Evolutionary conservation across 257 asterid genomes (phyloP).

Genomic region (Scutellaria barbata): DNA sequence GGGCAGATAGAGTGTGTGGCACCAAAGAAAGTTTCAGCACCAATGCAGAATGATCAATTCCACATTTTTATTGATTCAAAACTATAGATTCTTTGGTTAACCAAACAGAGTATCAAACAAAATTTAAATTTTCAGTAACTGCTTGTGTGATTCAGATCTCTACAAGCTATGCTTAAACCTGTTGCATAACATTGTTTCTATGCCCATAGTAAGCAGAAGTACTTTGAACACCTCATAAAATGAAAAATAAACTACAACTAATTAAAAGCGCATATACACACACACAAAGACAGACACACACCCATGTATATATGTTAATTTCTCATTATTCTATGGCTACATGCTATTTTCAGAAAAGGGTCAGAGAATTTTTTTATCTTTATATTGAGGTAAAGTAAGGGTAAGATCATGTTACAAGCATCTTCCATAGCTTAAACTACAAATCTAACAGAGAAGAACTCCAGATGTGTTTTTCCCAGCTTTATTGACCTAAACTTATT

Average conservation of each 20-base stretch:
- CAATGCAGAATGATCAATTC: conserved; percentile 20
- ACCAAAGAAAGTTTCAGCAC: neutral
- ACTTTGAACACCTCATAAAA: neutral
- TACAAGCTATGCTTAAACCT: conserved; percentile 1
- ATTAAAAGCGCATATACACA: neutral
- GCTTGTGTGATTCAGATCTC: neutral
- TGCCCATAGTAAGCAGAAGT: neutral
- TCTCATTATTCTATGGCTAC: neutral
- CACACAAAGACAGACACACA: neutral
- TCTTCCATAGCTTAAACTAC: too few species aligned
- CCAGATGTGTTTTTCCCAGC: too few species aligned
- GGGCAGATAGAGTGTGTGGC: neutral
- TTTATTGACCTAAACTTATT: too few species aligned
- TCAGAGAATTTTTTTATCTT: neutral
- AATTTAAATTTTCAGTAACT: neutral
- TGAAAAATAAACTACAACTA: neutral
- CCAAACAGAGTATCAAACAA: conserved; percentile 19
- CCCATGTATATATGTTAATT: neutral
- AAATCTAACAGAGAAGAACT: too few species aligned
- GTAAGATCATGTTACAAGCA: too few species aligned
- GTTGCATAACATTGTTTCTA: neutral
- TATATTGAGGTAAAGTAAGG: neutral
- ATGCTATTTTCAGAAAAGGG: conserved; percentile 4
- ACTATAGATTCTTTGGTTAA: neutral
- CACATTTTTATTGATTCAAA: neutral